Base-by-base conservation (phyloP, 164 flowering plant species). In the Aristolochia fimbriata region DNA sequence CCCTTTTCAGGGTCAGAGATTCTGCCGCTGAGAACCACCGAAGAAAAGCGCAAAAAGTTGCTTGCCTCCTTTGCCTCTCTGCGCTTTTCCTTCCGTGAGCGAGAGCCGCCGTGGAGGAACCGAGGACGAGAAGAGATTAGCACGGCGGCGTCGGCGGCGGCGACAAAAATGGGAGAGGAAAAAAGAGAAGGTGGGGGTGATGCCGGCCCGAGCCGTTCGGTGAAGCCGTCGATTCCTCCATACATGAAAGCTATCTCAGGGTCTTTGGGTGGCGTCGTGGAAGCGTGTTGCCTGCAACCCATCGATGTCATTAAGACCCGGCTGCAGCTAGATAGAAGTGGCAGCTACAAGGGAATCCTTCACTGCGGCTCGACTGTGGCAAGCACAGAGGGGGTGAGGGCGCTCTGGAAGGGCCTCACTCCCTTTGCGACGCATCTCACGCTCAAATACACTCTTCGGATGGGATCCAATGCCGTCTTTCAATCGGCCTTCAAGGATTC, bases 361-460 rank as follows among this genome's bases (percentile, higher is more conserved):
- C 95, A 93, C 65, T 93, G 99, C 62, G 99, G 99, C n/a, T 1
- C 77, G 66, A 90, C 88, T 27, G 65, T 86, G 0, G 23, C 43
- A 0, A 55, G 70, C 12, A 78, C 85, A 4, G 99, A 90, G 64
- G 99, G 99, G 21, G 88, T 90, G 10, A 74, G 97, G 20, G 96
- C 99, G 17, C 73, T 93, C 31, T 93, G 99, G 99, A 93, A 93
- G 68, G 99, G 99, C 0, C 63, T 93, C 59, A 93, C 99, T 1
- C 99, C 99, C 4, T 93, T 90, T 62, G 92, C 97, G 6, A 90
- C 99, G 17, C 99, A 93, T 65, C 73, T 93, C 24, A 93, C 99
- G 3, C 77, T 89, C 23, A 92, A 92, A 67, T 92, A 92, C 66
- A 64, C 98, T 47, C 86, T 92, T 21, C 77, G 99, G 7, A 93